Evolutionary conservation across 169 alveolate genomes (phyloP), one percentile per base, ranked within the genome.

Genomic region (Plasmodium falciparum): DNA sequence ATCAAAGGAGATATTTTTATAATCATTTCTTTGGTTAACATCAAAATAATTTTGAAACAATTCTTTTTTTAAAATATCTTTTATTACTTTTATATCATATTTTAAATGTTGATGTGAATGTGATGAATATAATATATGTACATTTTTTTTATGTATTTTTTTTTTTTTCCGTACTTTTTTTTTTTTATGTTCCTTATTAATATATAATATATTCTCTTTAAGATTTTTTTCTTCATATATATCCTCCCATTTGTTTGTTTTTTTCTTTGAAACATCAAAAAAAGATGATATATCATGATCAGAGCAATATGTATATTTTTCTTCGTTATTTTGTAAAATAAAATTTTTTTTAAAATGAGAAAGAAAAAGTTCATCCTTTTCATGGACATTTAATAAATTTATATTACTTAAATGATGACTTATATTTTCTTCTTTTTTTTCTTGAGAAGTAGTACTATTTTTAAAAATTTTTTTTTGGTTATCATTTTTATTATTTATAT

Each of bases 301-400:
- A 33, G 73, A 62, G 50, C 24, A 59, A 15, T 12, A 49, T n/a
- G 76, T 74, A 26, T 66, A 15, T 9, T 39, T 56, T 13, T 52
- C 58, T 22, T 78, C 90, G 9, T 78, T 88, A 29, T 58, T 78
- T 45, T 88, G 88, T 78, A 90, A 59, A 47, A 26, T 71, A 15
- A 24, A 74, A 90, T 74, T 94, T 29, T 75, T 56, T 59, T 71
- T 75, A 4, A 92, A 76, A 73, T 86, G 56, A 43, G 92, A 33
- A 45, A 80, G 29, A 22, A 94, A 54, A 1, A 85, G 54, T 9
- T 71, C 69, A 7, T 47, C 66, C 13, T 50, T 65, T 17, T 50
- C n/a, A 8, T 88, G 59, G 24, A 52, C 5, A 2, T 88, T 75
- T 47, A 15, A 33, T 7, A 45, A 20, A 78, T 89, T 89, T 54